Evolutionary conservation across 495 filamentous ascomycete species (phyloP).

Genomic region (Penicillium mononematosum): DNA sequence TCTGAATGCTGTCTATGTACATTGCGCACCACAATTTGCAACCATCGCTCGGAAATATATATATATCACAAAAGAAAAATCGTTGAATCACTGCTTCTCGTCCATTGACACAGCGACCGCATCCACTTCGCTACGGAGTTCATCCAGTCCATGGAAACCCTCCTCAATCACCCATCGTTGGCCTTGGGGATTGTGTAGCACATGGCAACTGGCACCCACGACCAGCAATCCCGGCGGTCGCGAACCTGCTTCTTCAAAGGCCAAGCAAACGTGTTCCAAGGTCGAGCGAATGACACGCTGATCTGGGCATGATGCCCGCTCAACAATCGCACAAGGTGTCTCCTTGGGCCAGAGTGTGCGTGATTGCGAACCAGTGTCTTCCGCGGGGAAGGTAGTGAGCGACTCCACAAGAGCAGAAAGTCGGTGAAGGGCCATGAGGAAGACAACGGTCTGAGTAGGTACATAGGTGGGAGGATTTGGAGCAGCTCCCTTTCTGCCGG

Average conservation of each 20-base stretch:
- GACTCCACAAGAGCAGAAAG: constrained; percentile 67
- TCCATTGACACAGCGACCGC: constrained; percentile 9
- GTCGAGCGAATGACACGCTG: constrained; percentile 90
- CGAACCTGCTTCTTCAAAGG: constrained; percentile 86
- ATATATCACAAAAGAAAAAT: background rate
- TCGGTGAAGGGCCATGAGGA: constrained; percentile 92
- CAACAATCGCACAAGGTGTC: constrained; percentile 88
- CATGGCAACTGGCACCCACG: constrained; percentile 81
- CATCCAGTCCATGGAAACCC: constrained; percentile 69
- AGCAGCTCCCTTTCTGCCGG: constrained; percentile 84
- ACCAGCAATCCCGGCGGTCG: constrained; percentile 88
- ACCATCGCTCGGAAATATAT: constrained; percentile 13
- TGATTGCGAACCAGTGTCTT: constrained; percentile 20
- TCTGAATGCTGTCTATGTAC: constrained; percentile 29
- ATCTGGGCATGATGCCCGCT: constrained; percentile 91
- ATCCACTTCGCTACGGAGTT: constrained; percentile 31
- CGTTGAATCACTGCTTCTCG: constrained; percentile 12
- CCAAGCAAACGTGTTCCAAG: constrained; percentile 70
- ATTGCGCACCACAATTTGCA: constrained; percentile 12
- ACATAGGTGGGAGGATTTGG: constrained; percentile 79
- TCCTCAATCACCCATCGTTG: constrained; percentile 86
- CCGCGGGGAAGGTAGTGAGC: constrained; percentile 45
- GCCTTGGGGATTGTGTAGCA: constrained; percentile 55
- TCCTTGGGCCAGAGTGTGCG: constrained; percentile 47
- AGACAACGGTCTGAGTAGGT: constrained; percentile 78